A percentile compares a stretch with the other conserved stretches of the same genome.
Evolutionary conservation across 2,329 filamentous ascomycete genomes (phyloP).

Genomic region (Ophiostoma sp.): DNA sequence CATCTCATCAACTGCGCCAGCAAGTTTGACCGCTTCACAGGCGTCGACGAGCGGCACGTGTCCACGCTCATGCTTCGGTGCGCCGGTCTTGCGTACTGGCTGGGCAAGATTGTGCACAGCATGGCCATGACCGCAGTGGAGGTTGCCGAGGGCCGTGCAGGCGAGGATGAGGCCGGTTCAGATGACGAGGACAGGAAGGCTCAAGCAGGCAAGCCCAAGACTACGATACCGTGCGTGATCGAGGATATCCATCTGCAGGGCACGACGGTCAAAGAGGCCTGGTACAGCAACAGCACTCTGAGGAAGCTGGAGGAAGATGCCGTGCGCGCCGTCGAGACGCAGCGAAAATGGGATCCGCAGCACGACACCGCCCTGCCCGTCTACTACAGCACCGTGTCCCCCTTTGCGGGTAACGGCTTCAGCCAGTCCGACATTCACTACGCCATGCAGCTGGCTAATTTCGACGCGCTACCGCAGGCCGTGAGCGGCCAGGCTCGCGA

Average conservation of each 20-base stretch:
- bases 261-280: background rate
- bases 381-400: background rate
- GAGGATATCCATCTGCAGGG: background rate
- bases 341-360: background rate
- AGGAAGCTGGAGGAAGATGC: background rate
- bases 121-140: background rate
- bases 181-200: background rate
- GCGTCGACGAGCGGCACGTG: background rate
- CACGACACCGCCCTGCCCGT: background rate
- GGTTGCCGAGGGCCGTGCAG: background rate
- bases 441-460: background rate
- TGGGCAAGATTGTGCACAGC: background rate
- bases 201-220: background rate
- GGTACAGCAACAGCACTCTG: background rate
- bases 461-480: background rate
- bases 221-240: background rate
- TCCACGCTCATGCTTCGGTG: background rate
- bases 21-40: background rate
- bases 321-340: background rate
- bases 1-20: background rate
- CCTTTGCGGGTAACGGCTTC: background rate
- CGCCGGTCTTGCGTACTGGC: background rate
- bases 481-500: background rate
- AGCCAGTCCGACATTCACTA: background rate
- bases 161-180: background rate